Evolutionary conservation across 164 flowering plant species (phyloP).

Genomic region (Tetrastigma voinierianum): DNA sequence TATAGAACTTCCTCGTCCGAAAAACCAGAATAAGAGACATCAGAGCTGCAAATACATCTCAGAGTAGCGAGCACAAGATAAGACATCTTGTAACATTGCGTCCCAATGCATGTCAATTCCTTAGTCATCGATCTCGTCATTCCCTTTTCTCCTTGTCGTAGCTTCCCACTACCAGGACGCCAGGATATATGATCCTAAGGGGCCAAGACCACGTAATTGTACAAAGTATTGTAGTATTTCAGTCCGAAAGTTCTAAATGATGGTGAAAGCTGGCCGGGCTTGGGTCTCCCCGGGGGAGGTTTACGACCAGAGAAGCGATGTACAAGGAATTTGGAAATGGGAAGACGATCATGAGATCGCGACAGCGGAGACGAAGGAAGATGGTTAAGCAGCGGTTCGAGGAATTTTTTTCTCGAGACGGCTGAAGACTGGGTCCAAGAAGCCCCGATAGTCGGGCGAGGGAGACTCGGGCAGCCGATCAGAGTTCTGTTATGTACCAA

Average conservation of each 20-base stretch:
- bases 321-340: too few species aligned
- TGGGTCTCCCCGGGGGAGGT: neutral
- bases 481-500: conserved; percentile 11
- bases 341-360: neutral
- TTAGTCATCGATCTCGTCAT: neutral
- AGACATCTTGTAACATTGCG: too few species aligned
- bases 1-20: too few species aligned
- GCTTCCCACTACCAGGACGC: neutral
- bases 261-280: neutral
- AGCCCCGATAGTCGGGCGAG: neutral
- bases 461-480: too few species aligned
- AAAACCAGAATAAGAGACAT: too few species aligned
- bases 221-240: neutral
- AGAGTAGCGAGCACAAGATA: too few species aligned
- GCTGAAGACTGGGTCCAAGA: neutral
- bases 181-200: neutral
- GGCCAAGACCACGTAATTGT: neutral
- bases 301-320: neutral
- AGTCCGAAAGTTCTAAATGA: neutral
- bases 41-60: too few species aligned
- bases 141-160: neutral
- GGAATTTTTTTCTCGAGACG: neutral
- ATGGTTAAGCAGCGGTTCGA: neutral
- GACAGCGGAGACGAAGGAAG: neutral
- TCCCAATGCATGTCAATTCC: neutral